phyloP scores from a whole-genome alignment of 257 asterid species.

The Echites panduratus region DNA sequence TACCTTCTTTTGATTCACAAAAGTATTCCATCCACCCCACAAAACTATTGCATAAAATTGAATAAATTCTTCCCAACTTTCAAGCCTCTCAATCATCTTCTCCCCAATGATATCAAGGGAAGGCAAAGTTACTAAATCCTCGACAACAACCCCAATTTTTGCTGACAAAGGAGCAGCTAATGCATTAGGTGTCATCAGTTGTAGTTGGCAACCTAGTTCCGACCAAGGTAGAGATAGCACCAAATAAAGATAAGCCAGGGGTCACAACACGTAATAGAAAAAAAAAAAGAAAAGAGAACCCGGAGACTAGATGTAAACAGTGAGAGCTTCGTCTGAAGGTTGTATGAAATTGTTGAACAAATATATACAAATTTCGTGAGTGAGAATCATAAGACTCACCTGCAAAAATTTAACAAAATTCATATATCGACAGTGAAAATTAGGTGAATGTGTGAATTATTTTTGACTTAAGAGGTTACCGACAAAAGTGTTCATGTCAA shows the following conservation, averaged over 20 bases:
- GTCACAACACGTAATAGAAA: slow-evolving; percentile 81
- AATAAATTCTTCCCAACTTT: slow-evolving; percentile 92
- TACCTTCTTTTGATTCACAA: too few relatives aligned
- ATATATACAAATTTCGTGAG: slow-evolving; percentile 79
- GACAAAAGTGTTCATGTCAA: slow-evolving; percentile 95
- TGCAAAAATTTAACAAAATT: slow-evolving; percentile 4
- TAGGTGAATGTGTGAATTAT: background rate
- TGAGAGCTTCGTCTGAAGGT: slow-evolving; percentile 89
- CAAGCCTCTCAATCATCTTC: slow-evolving; percentile 75
- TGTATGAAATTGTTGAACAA: slow-evolving; percentile 66
- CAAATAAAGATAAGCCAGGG: slow-evolving; percentile 79
- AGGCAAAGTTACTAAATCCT: slow-evolving; percentile 68
- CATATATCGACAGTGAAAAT: background rate
- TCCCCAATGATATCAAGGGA: slow-evolving; percentile 84
- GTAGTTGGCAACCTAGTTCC: slow-evolving; percentile 64
- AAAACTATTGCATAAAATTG: slow-evolving; percentile 93
- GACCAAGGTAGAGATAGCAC: slow-evolving; percentile 89
- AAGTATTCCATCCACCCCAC: slow-evolving; percentile 92
- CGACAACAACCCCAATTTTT: slow-evolving; percentile 79
- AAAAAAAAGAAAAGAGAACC: slow-evolving; percentile 83
- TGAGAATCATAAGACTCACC: slow-evolving; percentile 80
- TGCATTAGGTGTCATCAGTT: slow-evolving; percentile 50
- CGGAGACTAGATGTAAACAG: slow-evolving; percentile 88
- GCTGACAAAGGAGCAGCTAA: slow-evolving; percentile 68
- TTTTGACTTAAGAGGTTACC: slow-evolving; percentile 30